phyloP scores from a whole-genome alignment of 768 basidiomycete genomes.

The Leccinum sublutescens region DNA sequence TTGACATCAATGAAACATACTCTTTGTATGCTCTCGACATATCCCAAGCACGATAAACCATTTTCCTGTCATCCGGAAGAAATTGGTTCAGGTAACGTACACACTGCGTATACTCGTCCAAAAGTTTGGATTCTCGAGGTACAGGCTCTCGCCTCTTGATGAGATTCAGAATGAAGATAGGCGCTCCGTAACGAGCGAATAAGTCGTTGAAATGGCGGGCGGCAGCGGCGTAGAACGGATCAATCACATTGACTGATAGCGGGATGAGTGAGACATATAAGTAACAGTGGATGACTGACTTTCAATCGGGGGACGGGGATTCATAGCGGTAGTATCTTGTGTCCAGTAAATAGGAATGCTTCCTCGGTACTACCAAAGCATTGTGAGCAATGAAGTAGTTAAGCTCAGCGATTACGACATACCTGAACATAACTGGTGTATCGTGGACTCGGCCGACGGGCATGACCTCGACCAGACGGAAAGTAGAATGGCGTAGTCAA shows the following conservation, averaged over 20 bases:
- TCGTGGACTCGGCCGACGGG: constrained; percentile 69
- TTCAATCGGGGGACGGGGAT: constrained; percentile 93
- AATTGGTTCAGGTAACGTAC: constrained; percentile 94
- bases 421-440: constrained; percentile 97
- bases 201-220: constrained; percentile 92
- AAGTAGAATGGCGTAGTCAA: constrained; percentile 87
- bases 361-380: constrained; percentile 69
- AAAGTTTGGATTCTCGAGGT: constrained; percentile 84
- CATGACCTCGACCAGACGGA: constrained; percentile 41
- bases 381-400: background rate
- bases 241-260: constrained; percentile 77
- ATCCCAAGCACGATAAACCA: constrained; percentile 94
- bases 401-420: constrained; percentile 1
- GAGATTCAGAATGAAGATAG: constrained; percentile 88
- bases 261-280: constrained; percentile 4
- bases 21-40: constrained; percentile 95
- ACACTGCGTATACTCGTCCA: constrained; percentile 91
- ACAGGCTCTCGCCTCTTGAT: constrained; percentile 83
- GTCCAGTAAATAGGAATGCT: constrained; percentile 98
- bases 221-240: constrained; percentile 93
- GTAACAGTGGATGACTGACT: constrained; percentile 49
- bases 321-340: constrained; percentile 88
- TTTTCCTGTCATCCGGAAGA: constrained; percentile 78
- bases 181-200: constrained; percentile 84
- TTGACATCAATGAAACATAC: constrained; percentile 40